A percentile compares a stretch with the other conserved stretches of the same genome.
Conservation (phyloP, 331 rosid genomes). For the Pyrus hybrid region DNA sequence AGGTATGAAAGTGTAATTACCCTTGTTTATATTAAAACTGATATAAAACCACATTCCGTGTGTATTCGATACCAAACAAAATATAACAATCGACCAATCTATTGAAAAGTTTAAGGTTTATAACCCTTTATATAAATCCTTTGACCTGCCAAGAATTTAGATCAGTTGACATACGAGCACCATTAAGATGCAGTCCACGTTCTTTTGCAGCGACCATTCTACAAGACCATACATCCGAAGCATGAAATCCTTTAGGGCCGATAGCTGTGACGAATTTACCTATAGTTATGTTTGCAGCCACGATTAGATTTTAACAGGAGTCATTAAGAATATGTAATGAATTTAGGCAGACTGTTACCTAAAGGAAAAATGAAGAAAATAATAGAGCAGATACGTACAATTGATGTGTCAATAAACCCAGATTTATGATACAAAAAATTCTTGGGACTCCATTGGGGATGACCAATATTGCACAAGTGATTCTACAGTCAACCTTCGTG, state of each 20-base stretch:
- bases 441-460: conserved; percentile 80
- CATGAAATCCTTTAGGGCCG: neutral
- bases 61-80: no score
- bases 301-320: neutral
- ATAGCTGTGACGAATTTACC: neutral
- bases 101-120: no score
- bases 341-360: neutral
- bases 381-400: neutral
- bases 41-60: no score
- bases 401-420: neutral
- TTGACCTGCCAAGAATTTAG: no score
- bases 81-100: no score
- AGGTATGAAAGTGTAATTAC: no score
- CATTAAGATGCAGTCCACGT: neutral
- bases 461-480: conserved; percentile 85
- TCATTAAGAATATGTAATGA: neutral
- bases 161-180: no score
- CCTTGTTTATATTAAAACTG: no score
- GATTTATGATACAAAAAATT: conserved; percentile 34
- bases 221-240: neutral
- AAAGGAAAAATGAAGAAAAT: neutral
- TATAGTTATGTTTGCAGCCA: neutral
- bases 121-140: no score
- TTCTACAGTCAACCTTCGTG: conserved; percentile 83
- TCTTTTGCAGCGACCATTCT: neutral